Conservation (phyloP, 2,329 filamentous ascomycete genomes). For the Talaromyces sp. region DNA sequence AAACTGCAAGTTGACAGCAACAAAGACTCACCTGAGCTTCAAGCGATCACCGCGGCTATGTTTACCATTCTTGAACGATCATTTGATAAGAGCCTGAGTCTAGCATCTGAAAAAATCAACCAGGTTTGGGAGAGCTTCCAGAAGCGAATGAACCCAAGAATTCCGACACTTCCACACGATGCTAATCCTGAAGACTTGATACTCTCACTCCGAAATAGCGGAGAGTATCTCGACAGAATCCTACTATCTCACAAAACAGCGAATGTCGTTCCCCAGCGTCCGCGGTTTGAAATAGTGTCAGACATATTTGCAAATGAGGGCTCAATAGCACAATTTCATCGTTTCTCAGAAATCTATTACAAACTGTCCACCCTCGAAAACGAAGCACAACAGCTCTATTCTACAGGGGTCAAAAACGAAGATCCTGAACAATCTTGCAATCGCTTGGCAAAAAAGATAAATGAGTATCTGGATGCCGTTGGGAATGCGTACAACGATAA, state of each 20-base stretch:
- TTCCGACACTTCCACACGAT: neutral
- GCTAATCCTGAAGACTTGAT: neutral
- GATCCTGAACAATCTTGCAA: constrained; percentile 17
- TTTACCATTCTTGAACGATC: neutral
- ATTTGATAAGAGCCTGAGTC: neutral
- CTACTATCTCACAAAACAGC: neutral
- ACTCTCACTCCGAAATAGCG: neutral
- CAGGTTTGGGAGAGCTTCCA: constrained; percentile 38
- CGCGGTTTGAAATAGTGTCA: neutral
- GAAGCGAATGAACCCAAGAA: constrained; percentile 25
- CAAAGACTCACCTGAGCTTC: neutral
- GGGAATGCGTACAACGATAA: constrained; percentile 38
- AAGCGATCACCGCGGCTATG: neutral
- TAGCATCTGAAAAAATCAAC: constrained; percentile 15
- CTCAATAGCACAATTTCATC: neutral
- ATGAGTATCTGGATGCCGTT: constrained; percentile 29
- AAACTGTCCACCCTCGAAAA: neutral
- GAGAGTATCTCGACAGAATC: neutral
- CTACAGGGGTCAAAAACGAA: neutral
- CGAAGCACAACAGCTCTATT: neutral
- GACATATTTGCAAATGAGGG: neutral
- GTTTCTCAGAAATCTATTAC: neutral
- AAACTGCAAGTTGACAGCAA: constrained; percentile 49
- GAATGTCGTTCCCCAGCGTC: neutral
- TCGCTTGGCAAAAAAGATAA: constrained; percentile 28